Evolutionary conservation across 169 alveolate species (phyloP).

Genomic region (Cryptosporidium felis): DNA sequence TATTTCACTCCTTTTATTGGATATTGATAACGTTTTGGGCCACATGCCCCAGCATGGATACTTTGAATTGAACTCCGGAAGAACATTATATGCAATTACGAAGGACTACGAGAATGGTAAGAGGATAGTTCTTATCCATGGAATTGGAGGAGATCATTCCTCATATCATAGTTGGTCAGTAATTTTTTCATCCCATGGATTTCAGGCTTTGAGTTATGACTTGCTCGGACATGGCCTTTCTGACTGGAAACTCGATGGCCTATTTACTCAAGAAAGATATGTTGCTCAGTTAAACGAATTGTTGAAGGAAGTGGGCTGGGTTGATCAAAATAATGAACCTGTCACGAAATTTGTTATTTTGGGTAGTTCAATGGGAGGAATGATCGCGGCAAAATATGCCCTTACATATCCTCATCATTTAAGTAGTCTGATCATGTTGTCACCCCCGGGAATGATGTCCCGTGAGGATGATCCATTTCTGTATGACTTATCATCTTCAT

Average conservation of each 20-base stretch:
- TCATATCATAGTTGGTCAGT: neutral
- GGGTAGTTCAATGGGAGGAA: constrained; percentile 52
- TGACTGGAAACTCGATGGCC: constrained; percentile 43
- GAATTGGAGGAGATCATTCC: neutral
- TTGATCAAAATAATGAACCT: neutral
- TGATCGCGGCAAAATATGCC: constrained; percentile 24
- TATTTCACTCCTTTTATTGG: no score
- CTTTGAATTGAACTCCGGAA: neutral
- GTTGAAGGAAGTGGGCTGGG: neutral
- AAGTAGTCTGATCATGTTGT: neutral
- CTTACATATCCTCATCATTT: neutral
- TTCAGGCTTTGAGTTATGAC: constrained; percentile 34
- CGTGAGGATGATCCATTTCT: neutral
- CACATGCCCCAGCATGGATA: neutral
- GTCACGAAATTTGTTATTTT: neutral
- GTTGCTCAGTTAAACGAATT: constrained; percentile 1
- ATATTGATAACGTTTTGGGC: no score
- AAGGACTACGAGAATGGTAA: neutral
- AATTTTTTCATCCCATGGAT: neutral
- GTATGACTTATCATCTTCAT: constrained; percentile 9
- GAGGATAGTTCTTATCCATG: constrained; percentile 17
- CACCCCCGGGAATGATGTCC: constrained; percentile 62
- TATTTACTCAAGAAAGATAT: neutral
- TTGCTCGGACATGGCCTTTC: constrained; percentile 36
- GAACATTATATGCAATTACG: neutral